Evolutionary conservation across 2,329 filamentous ascomycete genomes (phyloP).

Genomic region (Fusarium sp.): DNA sequence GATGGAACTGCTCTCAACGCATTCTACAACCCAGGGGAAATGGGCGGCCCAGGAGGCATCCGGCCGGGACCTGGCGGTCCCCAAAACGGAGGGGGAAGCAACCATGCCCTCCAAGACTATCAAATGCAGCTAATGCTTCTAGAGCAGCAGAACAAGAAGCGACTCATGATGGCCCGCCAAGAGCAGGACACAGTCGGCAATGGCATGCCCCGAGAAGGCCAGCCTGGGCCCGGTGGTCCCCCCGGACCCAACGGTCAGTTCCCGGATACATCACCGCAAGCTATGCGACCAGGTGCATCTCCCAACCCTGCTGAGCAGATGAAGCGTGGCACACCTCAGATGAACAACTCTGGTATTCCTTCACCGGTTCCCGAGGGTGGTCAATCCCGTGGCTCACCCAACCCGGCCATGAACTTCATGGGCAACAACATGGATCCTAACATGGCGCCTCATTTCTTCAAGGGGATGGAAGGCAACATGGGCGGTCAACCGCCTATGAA

Average conservation of each 20-base stretch:
- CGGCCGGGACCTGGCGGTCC: slow-evolving; percentile 63
- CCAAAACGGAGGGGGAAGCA: slow-evolving; percentile 67
- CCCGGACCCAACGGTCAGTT: slow-evolving; percentile 72
- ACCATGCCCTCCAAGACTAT: slow-evolving; percentile 86
- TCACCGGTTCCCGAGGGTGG: slow-evolving; percentile 77
- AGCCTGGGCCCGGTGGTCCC: slow-evolving; percentile 65
- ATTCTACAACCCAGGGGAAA: slow-evolving; percentile 73
- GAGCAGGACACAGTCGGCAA: slow-evolving; percentile 74
- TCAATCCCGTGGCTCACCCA: slow-evolving; percentile 75
- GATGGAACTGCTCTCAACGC: slow-evolving; percentile 69
- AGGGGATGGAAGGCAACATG: slow-evolving; percentile 64
- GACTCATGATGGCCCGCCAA: slow-evolving; percentile 84
- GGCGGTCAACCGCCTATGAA: slow-evolving; percentile 65
- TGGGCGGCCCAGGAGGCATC: slow-evolving; percentile 69
- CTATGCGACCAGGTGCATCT: slow-evolving; percentile 75
- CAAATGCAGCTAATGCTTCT: slow-evolving; percentile 91
- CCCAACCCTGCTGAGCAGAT: slow-evolving; percentile 83
- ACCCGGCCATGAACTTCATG: slow-evolving; percentile 72
- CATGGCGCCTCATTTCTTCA: slow-evolving; percentile 71
- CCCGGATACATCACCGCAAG: slow-evolving; percentile 77
- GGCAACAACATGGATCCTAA: slow-evolving; percentile 71
- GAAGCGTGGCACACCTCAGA: slow-evolving; percentile 81
- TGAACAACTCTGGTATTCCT: slow-evolving; percentile 75
- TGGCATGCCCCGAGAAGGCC: slow-evolving; percentile 61
- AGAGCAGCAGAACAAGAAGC: slow-evolving; percentile 89